Base-by-base conservation (phyloP, 2,329 filamentous ascomycete genomes). In the Pseudogymnoascus sp. region DNA sequence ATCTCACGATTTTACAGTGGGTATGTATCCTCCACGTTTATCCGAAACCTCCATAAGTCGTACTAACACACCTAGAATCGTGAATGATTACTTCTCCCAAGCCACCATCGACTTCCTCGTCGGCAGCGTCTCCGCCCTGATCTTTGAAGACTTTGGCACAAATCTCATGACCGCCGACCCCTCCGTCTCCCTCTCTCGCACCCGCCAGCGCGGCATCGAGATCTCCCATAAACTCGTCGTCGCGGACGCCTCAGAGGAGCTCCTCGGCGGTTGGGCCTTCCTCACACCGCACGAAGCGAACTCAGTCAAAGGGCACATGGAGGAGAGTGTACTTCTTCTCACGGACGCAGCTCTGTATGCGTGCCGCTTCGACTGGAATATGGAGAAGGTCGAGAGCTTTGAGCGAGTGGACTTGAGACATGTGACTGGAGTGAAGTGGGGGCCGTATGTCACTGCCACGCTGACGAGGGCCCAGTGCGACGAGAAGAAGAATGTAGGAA, bases 21-120 rank as follows among this genome's bases (percentile, higher is more conserved):
- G 85, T 87, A 75, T 72, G 82, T 71, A 62, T 3, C n/a, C 5
- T 2, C n/a, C 7, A 21, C 21, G 2, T 16, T 56, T 1, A 12
- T 14, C 56, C 38, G 40, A 8, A n/a, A 3, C 25, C 4, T 18
- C 8, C 16, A 18, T 34, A 21, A 6, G 3, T 5, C 8, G 28
- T 16, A 8, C 63, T 69, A 61, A 68, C 49, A 12, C 23, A 16
- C 37, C 6, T 72, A 97, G 96, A 68, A 95, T 97, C 76, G 92
- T 99, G 67, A 96, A 96, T 69, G 95, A 99, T 76, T 97, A 96
- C 75, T 97, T 97, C 75, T 89, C 93, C 21, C 95, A 99, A 74
- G 90, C 92, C 0, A 91, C 90, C 60, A 96, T 99, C 67, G 95
- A 99, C 74, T 97, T 95, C 72, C 83, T 96, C 3, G 84, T 97